phyloP scores from a whole-genome alignment of 257 asterid species.

The Haberlea rhodopensis region DNA sequence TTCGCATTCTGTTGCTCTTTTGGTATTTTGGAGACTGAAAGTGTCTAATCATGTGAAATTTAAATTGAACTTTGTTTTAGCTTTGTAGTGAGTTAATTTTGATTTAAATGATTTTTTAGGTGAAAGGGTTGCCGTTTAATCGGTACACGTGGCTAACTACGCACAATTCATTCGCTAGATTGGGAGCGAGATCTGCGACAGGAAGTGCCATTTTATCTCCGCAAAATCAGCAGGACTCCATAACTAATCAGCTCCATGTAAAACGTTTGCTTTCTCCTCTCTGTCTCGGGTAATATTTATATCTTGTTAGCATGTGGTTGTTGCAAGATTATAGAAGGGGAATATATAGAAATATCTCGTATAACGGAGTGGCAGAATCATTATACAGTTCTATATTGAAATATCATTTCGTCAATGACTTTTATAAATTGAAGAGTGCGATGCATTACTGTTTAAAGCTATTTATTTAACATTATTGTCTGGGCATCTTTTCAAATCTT shows the following conservation, averaged over 20 bases:
- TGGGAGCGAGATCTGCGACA: conserved; percentile 67
- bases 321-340: conserved; percentile 5
- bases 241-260: conserved; percentile 78
- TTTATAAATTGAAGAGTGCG: conserved; percentile 19
- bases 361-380: conserved; percentile 19
- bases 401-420: too few relatives aligned
- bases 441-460: not conserved
- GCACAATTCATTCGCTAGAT: conserved; percentile 75
- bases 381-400: too few relatives aligned
- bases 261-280: conserved; percentile 19
- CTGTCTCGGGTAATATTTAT: too few relatives aligned
- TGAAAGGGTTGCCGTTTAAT: conserved; percentile 76
- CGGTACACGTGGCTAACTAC: conserved; percentile 90
- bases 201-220: conserved; percentile 64
- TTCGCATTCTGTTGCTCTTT: too few relatives aligned
- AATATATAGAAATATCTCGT: not conserved
- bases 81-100: conserved; percentile 23
- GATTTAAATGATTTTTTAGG: conserved; percentile 39
- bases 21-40: too few relatives aligned
- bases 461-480: too few relatives aligned
- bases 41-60: too few relatives aligned
- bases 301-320: conserved; percentile 23
- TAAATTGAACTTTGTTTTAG: too few relatives aligned
- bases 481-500: conserved; percentile 11
- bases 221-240: conserved; percentile 83